phyloP scores from a whole-genome alignment of 2,329 filamentous ascomycete genomes.

The Neofusicoccum laricinum region DNA sequence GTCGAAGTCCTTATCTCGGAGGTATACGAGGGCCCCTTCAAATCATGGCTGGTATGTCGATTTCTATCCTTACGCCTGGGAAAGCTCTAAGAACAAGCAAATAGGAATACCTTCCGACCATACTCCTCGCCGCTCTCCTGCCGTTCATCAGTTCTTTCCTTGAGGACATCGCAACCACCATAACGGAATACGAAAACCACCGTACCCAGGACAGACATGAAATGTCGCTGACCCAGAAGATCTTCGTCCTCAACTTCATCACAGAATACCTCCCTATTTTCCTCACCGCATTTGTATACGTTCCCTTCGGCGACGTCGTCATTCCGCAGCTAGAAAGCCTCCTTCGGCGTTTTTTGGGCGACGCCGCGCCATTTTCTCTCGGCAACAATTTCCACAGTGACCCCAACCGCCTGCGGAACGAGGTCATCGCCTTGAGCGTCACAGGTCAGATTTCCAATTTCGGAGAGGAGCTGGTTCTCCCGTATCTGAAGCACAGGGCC shows the following conservation, averaged over 20 bases:
- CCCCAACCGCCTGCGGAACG: slow-evolving; percentile 29
- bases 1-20: slow-evolving; percentile 34
- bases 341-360: neutral
- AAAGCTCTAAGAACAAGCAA: slow-evolving; percentile 14
- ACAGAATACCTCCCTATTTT: slow-evolving; percentile 35
- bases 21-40: slow-evolving; percentile 32
- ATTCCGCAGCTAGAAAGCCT: slow-evolving; percentile 23
- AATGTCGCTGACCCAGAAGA: slow-evolving; percentile 34
- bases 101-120: slow-evolving; percentile 33
- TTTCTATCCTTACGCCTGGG: neutral
- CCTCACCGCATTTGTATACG: slow-evolving; percentile 33
- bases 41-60: slow-evolving; percentile 27
- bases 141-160: slow-evolving; percentile 30
- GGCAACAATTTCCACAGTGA: slow-evolving; percentile 26
- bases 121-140: slow-evolving; percentile 28
- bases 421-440: slow-evolving; percentile 33
- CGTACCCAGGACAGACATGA: slow-evolving; percentile 31
- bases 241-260: slow-evolving; percentile 35
- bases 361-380: slow-evolving; percentile 13
- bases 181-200: slow-evolving; percentile 36
- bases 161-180: slow-evolving; percentile 25
- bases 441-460: slow-evolving; percentile 32
- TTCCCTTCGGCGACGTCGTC: slow-evolving; percentile 27
- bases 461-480: slow-evolving; percentile 29
- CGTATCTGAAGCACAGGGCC: slow-evolving; percentile 28